Percentiles rank a stretch among this genome's conserved stretches.
phyloP scores from a whole-genome alignment of 1,284 basidiomycete species.

The Ganoderma meredithae region DNA sequence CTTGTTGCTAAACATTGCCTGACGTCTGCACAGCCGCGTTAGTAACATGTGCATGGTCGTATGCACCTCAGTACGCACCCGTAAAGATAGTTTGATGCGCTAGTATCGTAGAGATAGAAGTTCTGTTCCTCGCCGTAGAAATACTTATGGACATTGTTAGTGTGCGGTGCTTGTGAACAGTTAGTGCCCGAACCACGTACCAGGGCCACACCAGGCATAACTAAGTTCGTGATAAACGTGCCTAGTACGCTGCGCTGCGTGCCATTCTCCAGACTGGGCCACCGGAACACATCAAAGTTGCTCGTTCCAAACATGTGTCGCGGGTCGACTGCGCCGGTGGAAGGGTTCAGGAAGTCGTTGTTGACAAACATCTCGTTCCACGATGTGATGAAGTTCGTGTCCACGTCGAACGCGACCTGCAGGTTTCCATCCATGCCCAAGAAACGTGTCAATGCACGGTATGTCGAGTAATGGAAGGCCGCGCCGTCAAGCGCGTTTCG shows the following conservation, averaged over 20 bases:
- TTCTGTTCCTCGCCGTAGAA: slow-evolving; percentile 92
- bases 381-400: slow-evolving; percentile 81
- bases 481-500: slow-evolving; percentile 75
- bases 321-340: slow-evolving; percentile 75
- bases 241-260: slow-evolving; percentile 78
- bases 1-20: slow-evolving; percentile 84
- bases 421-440: slow-evolving; percentile 94
- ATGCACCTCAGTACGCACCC: slow-evolving; percentile 55
- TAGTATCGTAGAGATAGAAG: slow-evolving; percentile 85
- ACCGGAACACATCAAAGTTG: slow-evolving; percentile 94
- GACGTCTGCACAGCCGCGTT: slow-evolving; percentile 64
- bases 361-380: slow-evolving; percentile 91
- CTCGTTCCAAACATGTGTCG: slow-evolving; percentile 88
- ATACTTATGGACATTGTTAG: slow-evolving; percentile 51
- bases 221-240: slow-evolving; percentile 78
- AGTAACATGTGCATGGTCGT: background rate
- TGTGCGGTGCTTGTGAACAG: slow-evolving; percentile 18
- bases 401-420: slow-evolving; percentile 85
- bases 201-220: slow-evolving; percentile 89
- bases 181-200: slow-evolving; percentile 46
- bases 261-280: slow-evolving; percentile 88
- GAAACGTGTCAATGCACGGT: slow-evolving; percentile 84
- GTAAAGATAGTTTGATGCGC: slow-evolving; percentile 87
- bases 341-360: slow-evolving; percentile 85
- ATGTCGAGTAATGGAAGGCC: slow-evolving; percentile 93